Conservation (phyloP, 1,284 basidiomycete species). For the Pulveroboletus ridleyi region DNA sequence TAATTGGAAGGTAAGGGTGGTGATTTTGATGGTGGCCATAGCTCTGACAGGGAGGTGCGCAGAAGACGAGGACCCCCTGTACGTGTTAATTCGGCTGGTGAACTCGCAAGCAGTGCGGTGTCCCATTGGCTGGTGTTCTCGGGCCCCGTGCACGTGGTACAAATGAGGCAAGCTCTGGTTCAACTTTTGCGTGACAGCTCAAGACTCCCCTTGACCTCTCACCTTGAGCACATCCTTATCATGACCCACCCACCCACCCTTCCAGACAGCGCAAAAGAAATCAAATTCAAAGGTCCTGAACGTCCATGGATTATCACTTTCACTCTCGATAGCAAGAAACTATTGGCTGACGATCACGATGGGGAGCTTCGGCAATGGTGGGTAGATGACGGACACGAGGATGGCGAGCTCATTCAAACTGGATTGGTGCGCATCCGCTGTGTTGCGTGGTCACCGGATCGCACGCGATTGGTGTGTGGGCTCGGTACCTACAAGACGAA, state of each 20-base stretch:
- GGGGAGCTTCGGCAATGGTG: neutral
- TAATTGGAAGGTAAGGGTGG: slow-evolving; percentile 50
- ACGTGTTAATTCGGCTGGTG: no score
- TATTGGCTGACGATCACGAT: neutral
- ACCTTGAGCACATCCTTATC: no score
- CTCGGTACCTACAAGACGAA: neutral
- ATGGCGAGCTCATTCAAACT: no score
- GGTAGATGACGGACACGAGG: no score
- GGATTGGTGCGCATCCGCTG: neutral
- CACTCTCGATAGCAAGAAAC: neutral
- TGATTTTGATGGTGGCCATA: slow-evolving; percentile 76
- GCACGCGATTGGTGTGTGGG: slow-evolving; percentile 11
- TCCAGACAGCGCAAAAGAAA: neutral
- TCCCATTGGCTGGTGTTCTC: neutral
- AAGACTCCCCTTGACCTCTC: no score
- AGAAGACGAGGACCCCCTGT: no score
- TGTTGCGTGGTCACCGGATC: slow-evolving; percentile 7
- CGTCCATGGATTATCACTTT: slow-evolving; percentile 1
- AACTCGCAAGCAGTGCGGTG: neutral
- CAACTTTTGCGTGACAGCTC: no score
- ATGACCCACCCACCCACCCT: no score
- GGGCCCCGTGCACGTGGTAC: neutral
- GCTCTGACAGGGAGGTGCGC: no score
- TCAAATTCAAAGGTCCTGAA: neutral
- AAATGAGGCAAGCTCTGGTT: no score